Conservation (phyloP, 768 basidiomycete genomes). For the Pisolithus tinctorius region DNA sequence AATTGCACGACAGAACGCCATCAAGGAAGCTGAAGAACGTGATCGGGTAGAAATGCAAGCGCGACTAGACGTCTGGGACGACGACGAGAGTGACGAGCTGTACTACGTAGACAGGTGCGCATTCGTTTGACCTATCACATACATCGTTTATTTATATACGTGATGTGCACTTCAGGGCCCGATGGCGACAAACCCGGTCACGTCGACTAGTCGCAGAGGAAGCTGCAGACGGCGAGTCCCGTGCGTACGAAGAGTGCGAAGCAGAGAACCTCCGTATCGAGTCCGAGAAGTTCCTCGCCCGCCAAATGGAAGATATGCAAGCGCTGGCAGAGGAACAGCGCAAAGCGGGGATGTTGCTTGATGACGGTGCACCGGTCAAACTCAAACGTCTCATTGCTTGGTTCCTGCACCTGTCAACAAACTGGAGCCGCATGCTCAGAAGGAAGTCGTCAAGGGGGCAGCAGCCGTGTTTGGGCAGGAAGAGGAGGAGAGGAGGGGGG, state of each 20-base stretch:
- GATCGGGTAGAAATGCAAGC: no score
- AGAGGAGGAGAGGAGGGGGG: slow-evolving; percentile 77
- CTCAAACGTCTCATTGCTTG: slow-evolving; percentile 74
- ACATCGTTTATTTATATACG: not conserved
- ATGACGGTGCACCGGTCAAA: slow-evolving; percentile 90
- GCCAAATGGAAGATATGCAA: slow-evolving; percentile 95
- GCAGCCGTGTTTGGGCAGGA: slow-evolving; percentile 68
- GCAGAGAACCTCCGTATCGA: slow-evolving; percentile 81
- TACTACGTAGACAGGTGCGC: slow-evolving; percentile 86
- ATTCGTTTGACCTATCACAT: not conserved
- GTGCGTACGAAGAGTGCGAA: slow-evolving; percentile 78
- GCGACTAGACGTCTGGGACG: slow-evolving; percentile 84
- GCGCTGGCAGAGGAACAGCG: slow-evolving; percentile 86
- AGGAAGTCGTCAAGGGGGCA: slow-evolving; percentile 47
- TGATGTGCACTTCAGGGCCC: slow-evolving; percentile 38
- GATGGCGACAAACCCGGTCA: slow-evolving; percentile 78
- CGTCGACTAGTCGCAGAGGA: slow-evolving; percentile 72
- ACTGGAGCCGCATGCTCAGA: slow-evolving; percentile 37
- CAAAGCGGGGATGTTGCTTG: slow-evolving; percentile 82
- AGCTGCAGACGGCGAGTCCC: slow-evolving; percentile 76
- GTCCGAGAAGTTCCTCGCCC: slow-evolving; percentile 88
- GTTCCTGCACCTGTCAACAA: slow-evolving; percentile 39
- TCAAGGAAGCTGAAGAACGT: slow-evolving; percentile 72
- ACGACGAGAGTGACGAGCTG: slow-evolving; percentile 86
- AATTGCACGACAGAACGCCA: slow-evolving; percentile 62